Evolutionary conservation across 2,329 filamentous ascomycete genomes (phyloP), one percentile per base, ranked within the genome.

Genomic region (Neopestalotiopsis clavispora): DNA sequence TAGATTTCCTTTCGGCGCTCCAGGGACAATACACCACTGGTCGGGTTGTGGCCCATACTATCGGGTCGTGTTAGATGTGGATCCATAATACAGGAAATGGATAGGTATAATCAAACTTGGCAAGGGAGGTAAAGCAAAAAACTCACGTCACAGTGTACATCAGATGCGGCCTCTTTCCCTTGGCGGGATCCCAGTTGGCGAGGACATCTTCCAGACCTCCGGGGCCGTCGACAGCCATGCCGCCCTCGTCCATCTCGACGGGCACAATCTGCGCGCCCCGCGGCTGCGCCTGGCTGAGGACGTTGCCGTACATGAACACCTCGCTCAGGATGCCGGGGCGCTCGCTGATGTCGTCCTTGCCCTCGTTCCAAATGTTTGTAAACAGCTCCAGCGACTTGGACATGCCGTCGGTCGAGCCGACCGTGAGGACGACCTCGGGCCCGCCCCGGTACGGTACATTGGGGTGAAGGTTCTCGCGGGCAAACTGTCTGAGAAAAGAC

Each of bases 61-160:
- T 66, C 10, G 5, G 30, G 56, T 28, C 23, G 60, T 63, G 67
- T 77, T 65, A 76, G 73, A 56, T 68, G 32, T 42, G n/a, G 9
- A n/a, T n/a, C 40, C 34, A 20, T 23, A n/a, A 14, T 2, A 45
- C 5, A 28, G 23, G 23, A 28, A 60, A 14, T 4, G 59, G 49
- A 66, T 17, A 38, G 14, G 40, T 2, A 62, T 58, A 9, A 61
- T 30, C 10, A 5, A 38, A 45, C 57, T 45, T 17, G n/a, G 28
- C 70, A 73, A 64, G 52, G 13, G 12, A 3, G 10, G 1, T 38
- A 49, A 28, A 28, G 23, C 23, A 28, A 28, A 28, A 28, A 28
- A 89, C 91, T 87, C 80, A 94, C 90, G 93, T 95, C 72, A 98
- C 92, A 1, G 94, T 97, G 78, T 98, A 98, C 84, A 98, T 86